Percentiles rank a stretch among this genome's conserved stretches.
These are phyloP conservation scores for Amphibolis antarctica DNA, from an alignment of 106 monocot species.

Conservation along the genomic window DNA sequence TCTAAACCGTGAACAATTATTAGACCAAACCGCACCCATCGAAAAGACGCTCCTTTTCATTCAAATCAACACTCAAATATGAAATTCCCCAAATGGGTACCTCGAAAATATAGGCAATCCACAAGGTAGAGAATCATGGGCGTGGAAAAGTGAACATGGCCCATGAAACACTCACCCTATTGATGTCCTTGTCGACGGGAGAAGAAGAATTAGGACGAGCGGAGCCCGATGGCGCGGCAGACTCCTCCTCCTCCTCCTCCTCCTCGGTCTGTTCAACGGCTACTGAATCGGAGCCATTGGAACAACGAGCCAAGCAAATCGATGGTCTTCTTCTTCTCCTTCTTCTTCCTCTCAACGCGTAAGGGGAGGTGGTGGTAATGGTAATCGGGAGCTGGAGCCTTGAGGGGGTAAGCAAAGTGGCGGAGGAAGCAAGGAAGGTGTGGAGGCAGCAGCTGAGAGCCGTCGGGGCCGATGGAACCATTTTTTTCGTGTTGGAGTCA, in stretches of 20 bases:
- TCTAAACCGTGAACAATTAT: no score
- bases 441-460: neutral
- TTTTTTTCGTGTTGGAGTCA: neutral
- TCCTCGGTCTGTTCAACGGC: constrained; percentile 8
- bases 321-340: neutral
- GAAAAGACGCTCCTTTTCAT: no score
- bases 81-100: neutral
- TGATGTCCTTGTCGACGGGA: constrained; percentile 43
- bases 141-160: neutral
- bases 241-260: constrained; percentile 1
- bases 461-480: neutral
- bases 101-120: neutral
- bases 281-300: constrained; percentile 16
- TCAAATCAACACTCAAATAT: no score
- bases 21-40: no score
- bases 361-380: neutral
- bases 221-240: neutral
- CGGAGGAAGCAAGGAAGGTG: neutral
- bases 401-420: neutral
- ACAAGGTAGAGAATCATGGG: neutral
- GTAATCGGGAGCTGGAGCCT: neutral
- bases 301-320: neutral
- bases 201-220: constrained; percentile 9
- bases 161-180: constrained; percentile 28
- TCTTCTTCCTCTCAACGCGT: neutral